Evolutionary conservation across 2,329 filamentous ascomycete species (phyloP), one percentile per base, ranked within the genome.

Genomic region (Diplodia seriata): DNA sequence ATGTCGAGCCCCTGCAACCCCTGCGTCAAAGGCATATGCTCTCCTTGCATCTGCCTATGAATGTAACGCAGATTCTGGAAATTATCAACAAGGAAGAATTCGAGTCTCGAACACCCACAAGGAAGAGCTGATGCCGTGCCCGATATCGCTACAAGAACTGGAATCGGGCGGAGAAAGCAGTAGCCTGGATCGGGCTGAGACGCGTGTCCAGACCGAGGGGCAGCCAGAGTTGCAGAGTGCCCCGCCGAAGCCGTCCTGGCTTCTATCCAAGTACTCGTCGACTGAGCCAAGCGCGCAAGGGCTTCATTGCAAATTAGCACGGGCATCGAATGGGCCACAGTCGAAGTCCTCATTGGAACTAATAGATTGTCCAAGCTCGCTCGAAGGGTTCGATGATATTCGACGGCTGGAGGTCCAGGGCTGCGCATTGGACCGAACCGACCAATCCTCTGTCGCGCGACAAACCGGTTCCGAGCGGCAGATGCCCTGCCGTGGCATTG

Each of bases 141-240:
- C 59, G 47, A 63, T 54, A 40, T 66, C 31, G 53, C 54, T 36
- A 31, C 29, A 59, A 50, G 43, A 67, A 59, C 14, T 67, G 54
- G 54, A 67, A 57, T 40, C 12, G 57, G 54, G 55, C 31, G n/a
- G 43, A 49, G 33, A 59, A 38, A 33, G 31, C 31, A 51, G 38
- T n/a, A 40, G 49, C 53, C 53, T 50, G 54, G 40, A 36, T 63
- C 47, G 23, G 40, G 47, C 59, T 63, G n/a, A 63, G 59, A 63
- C 59, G 59, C 47, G 47, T 51, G 59, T 47, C 47, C 59, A 38
- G 38, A 38, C 59, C 47, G 36, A 51, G 59, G 59, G 47, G 59
- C 47, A 51, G 47, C 47, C 31, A 63, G 59, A 51, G 59, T 18
- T 63, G n/a, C 47, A 26, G 18, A 63, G 29, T 47, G 29, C 47